These are phyloP conservation scores for Dryadomyces sulphureus DNA, from an alignment of 2,329 filamentous ascomycete genomes.

Conservation along the genomic window DNA sequence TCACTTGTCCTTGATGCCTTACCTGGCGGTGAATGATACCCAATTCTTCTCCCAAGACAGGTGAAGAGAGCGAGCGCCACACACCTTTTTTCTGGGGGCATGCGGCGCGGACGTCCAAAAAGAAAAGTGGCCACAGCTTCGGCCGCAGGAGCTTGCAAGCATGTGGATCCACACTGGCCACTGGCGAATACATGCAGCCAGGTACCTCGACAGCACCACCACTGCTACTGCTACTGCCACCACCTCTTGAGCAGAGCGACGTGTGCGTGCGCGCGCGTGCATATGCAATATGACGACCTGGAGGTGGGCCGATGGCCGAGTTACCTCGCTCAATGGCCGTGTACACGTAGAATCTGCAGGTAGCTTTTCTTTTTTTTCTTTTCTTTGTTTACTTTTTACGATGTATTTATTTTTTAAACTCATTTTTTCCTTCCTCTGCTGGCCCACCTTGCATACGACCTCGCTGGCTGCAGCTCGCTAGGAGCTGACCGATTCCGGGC, in stretches of 20 bases:
- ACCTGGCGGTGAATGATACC: neutral
- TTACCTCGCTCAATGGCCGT: too few relatives aligned
- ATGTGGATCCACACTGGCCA: neutral
- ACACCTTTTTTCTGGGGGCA: neutral
- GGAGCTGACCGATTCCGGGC: neutral
- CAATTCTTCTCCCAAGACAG: neutral
- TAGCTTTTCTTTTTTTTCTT: neutral
- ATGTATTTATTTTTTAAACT: neutral
- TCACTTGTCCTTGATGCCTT: neutral
- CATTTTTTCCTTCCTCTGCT: neutral
- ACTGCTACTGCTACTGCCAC: too few relatives aligned
- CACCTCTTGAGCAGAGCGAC: too few relatives aligned
- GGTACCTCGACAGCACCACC: too few relatives aligned
- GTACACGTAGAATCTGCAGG: too few relatives aligned
- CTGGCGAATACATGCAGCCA: neutral
- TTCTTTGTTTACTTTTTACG: neutral
- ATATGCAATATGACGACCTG: neutral
- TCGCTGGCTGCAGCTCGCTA: neutral
- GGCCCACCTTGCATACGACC: neutral
- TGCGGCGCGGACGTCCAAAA: neutral
- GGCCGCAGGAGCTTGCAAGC: constrained; percentile 9
- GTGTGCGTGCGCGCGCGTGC: too few relatives aligned
- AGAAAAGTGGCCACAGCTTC: constrained; percentile 7
- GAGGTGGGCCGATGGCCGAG: too few relatives aligned
- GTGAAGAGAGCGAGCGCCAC: neutral